A percentile compares a stretch with the other conserved stretches of the same genome.
Evolutionary conservation across 2,329 filamentous ascomycete species (phyloP).

Genomic region (Chaetomium olivaceum): DNA sequence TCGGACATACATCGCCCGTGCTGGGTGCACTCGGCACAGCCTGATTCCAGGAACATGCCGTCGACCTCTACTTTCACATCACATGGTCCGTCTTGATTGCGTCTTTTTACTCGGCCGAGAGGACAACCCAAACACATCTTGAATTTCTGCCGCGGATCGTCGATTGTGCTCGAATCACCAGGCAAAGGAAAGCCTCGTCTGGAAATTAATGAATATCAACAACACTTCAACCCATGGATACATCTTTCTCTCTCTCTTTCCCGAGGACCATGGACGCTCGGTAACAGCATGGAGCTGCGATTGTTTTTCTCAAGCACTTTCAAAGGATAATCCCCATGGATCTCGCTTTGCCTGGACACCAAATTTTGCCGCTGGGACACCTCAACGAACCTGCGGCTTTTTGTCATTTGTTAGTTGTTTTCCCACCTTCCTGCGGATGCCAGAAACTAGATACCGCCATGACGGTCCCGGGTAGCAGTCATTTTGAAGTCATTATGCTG

Average conservation of each 20-base stretch:
- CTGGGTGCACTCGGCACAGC: neutral
- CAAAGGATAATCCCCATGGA: neutral
- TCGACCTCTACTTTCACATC: neutral
- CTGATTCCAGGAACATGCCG: neutral
- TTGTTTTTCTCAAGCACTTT: neutral
- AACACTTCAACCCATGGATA: neutral
- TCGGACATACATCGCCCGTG: neutral
- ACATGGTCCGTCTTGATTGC: neutral
- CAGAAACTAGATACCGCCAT: neutral
- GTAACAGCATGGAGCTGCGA: neutral
- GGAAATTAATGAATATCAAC: neutral
- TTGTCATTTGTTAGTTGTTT: constrained; percentile 13
- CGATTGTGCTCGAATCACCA: neutral
- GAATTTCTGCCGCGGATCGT: neutral
- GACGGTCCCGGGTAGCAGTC: neutral
- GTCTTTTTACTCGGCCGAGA: neutral
- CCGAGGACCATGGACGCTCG: neutral
- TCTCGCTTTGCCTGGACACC: neutral
- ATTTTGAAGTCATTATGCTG: neutral
- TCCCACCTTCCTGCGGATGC: neutral
- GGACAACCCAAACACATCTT: neutral
- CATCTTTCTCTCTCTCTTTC: neutral
- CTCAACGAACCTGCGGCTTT: neutral
- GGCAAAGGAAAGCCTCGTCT: neutral
- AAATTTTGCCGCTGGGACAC: neutral